These are phyloP conservation scores for Byssoonygena ceratinophila DNA, from an alignment of 2,329 filamentous ascomycete genomes.

Conservation along the genomic window DNA sequence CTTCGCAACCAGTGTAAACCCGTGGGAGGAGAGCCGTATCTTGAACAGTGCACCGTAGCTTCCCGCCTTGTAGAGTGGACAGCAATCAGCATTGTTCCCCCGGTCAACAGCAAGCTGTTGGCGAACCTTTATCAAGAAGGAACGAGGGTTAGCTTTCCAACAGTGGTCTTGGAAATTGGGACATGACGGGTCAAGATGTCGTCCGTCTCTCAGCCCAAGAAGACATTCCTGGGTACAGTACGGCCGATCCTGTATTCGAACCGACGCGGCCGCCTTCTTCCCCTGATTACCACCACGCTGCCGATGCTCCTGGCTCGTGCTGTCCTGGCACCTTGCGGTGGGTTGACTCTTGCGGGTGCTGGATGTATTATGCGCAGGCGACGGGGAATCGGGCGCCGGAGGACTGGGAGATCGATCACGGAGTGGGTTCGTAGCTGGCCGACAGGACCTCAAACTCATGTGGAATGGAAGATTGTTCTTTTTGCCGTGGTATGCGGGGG, in stretches of 20 bases:
- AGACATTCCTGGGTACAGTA: slow-evolving; percentile 13
- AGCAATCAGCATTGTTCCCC: slow-evolving; percentile 9
- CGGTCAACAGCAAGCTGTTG: slow-evolving; percentile 11
- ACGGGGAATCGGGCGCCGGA: slow-evolving; percentile 7
- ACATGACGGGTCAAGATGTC: slow-evolving; percentile 3
- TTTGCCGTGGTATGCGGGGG: not conserved
- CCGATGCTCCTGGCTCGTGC: not conserved
- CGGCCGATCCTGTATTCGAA: slow-evolving; percentile 1
- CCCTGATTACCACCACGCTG: not conserved
- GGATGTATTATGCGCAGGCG: not conserved
- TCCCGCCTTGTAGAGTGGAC: slow-evolving; percentile 5
- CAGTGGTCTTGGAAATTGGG: slow-evolving; percentile 7
- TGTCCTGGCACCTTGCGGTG: not conserved
- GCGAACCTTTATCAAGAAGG: not conserved
- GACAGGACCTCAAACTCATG: slow-evolving; percentile 10
- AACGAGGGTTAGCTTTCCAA: not conserved
- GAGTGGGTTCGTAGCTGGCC: slow-evolving; percentile 2
- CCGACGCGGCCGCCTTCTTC: not conserved
- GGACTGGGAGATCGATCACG: not conserved
- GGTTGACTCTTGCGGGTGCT: not conserved
- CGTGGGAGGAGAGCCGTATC: slow-evolving; percentile 9
- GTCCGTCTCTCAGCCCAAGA: slow-evolving; percentile 4
- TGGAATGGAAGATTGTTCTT: slow-evolving; percentile 5
- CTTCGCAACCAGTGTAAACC: slow-evolving; percentile 11
- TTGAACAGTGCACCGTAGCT: slow-evolving; percentile 11